phyloP scores from a whole-genome alignment of 2,329 filamentous ascomycete species.

The Colletotrichum cordylinicola region DNA sequence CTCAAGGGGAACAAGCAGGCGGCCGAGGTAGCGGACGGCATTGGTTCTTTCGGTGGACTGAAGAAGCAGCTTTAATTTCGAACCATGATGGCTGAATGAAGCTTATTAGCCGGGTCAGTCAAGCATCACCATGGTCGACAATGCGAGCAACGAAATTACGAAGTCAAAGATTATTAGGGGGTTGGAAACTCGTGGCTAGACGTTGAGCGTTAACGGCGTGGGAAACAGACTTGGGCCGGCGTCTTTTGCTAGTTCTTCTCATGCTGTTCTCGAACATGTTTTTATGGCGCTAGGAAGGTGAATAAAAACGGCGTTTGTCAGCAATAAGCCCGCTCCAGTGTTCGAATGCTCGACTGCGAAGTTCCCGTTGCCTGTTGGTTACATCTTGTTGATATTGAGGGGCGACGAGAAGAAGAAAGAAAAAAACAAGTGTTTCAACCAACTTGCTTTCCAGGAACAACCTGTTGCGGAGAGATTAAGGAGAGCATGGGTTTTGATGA shows the following conservation, averaged over 20 bases:
- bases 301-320: background rate
- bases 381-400: background rate
- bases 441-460: constrained; percentile 2
- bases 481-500: constrained; percentile 14
- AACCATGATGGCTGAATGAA: background rate
- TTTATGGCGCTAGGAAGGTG: background rate
- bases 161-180: background rate
- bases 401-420: background rate
- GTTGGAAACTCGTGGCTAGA: background rate
- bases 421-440: background rate
- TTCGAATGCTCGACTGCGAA: background rate
- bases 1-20: constrained; percentile 42
- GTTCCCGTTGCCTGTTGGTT: background rate
- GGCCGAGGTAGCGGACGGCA: constrained; percentile 31
- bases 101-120: background rate
- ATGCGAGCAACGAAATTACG: background rate
- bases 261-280: constrained; percentile 3
- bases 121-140: background rate
- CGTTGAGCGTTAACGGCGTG: background rate
- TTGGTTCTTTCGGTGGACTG: constrained; percentile 31
- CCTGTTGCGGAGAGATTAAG: constrained; percentile 19
- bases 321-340: background rate
- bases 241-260: background rate
- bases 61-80: constrained; percentile 31
- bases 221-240: background rate